Evolutionary conservation across 441 rosid species (phyloP), one percentile per base, ranked within the genome.

Genomic region (Theobroma grandiflorum): DNA sequence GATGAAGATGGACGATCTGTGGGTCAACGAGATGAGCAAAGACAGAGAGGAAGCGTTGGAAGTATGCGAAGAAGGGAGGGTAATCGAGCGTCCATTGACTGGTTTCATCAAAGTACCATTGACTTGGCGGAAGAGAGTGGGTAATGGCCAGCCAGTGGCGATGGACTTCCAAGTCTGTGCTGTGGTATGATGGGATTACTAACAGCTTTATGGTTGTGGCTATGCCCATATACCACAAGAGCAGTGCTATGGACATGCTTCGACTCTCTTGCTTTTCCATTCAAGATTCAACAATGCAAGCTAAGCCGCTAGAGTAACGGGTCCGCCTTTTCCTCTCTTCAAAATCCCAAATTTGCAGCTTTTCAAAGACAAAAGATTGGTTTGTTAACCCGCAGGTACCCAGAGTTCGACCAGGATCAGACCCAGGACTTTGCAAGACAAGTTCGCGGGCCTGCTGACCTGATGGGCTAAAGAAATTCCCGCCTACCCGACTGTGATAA

Each of bases 61-160:
- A 91, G 86, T 89, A 93, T 58, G 98, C 96, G 77, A 96, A 95
- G 78, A 96, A 92, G 1, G 99, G 99, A 65, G 99, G 99, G 84
- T 96, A 96, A 82, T 96, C 99, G 57, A 96, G 99, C 55, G 98
- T 95, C 98, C 99, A 95, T 62, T 87, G 92, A 81, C 98, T 95
- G 38, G 97, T 90, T 86, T 92, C 93, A 80, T 95, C 94, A 14
- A 85, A 72, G 90, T 95, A 95, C 99, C 99, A 96, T 78, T 84
- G 82, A 16, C 89, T 81, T 79, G 93, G 91, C 57, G 99, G 98
- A n/a, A 95, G 94, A 35, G 96, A 89, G 79, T 85, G 90, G 35
- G 99, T 92, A 75, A 96, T 74, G 45, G 98, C 97, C 3, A 96
- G 89, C 99, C 99, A 96, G 83, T 96, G 91, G 64, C 98, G 96